Base-by-base conservation (phyloP, 805 yeast species). In the Lipomyces yamadae region DNA sequence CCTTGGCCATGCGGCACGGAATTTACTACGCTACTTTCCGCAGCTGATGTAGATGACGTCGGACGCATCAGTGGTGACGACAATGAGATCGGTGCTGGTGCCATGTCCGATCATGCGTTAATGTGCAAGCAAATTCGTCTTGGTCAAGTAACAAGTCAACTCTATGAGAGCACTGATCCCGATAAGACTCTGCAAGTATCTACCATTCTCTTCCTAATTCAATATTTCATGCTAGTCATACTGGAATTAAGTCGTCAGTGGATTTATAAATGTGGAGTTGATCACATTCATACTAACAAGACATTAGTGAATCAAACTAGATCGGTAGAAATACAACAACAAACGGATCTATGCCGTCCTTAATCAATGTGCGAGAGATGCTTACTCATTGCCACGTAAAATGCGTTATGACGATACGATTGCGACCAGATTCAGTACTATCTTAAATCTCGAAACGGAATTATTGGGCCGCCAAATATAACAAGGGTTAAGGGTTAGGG, bases 51-150 rank as follows among this genome's bases (percentile, higher is more conserved):
- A 29, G 55, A 10, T 7, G 55, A 18, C 6, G 11, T 29, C 34
- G 55, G 55, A 24, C 55, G 55, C 32, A 52, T 29, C 32, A 32
- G 34, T 11, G 55, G 55, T 15, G 55, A 52, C 34, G 55, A 11
- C 34, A 52, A 32, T 32, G 56, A 54, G n/a, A 34, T 54, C 11
- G 37, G 56, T 8, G 4, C 18, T 42, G 56, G 37, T n/a, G 24
- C 33, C 56, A 54, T 32, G 33, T 6, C 15, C 18, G 34, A 7
- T n/a, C 35, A 8, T 32, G n/a, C 3, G 56, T 33, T 7, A 11
- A 7, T 8, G 18, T 13, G 48, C 39, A 11, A 37, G 39, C 39
- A 37, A 37, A 37, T 37, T 37, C 39, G 39, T 37, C 39, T 37
- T 37, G 39, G 39, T 4, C 39, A 13, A 37, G 39, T 42, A 15